These are phyloP conservation scores for Penicillium sp. DNA, from an alignment of 2,329 filamentous ascomycete species.

Conservation along the genomic window DNA sequence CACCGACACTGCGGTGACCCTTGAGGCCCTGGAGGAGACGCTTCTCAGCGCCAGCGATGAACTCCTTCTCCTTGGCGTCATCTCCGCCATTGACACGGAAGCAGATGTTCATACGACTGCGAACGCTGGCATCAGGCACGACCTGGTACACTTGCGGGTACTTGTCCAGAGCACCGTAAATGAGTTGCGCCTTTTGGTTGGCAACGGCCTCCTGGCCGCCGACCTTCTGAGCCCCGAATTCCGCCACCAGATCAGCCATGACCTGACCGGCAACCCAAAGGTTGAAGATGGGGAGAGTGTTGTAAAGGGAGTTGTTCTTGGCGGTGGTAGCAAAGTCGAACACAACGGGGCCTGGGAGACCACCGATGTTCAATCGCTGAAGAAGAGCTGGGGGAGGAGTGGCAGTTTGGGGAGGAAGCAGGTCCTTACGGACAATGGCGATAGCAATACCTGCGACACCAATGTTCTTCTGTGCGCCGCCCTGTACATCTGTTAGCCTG, in stretches of 20 bases:
- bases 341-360: slow-evolving; percentile 65
- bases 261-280: slow-evolving; percentile 90
- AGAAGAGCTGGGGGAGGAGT: slow-evolving; percentile 70
- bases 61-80: slow-evolving; percentile 73
- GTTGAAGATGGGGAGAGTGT: slow-evolving; percentile 92
- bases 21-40: slow-evolving; percentile 76
- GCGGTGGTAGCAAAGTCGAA: slow-evolving; percentile 81
- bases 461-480: slow-evolving; percentile 91
- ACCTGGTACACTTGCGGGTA: slow-evolving; percentile 73
- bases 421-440: slow-evolving; percentile 76
- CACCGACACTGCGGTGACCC: slow-evolving; percentile 83
- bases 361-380: slow-evolving; percentile 72
- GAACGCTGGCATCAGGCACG: slow-evolving; percentile 71
- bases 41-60: slow-evolving; percentile 71
- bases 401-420: slow-evolving; percentile 68
- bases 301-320: slow-evolving; percentile 95
- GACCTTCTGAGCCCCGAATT: slow-evolving; percentile 67
- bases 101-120: slow-evolving; percentile 94
- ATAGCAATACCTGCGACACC: slow-evolving; percentile 85
- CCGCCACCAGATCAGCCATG: slow-evolving; percentile 70
- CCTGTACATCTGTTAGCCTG: slow-evolving; percentile 33
- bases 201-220: slow-evolving; percentile 74
- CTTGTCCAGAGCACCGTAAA: slow-evolving; percentile 77
- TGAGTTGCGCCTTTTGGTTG: slow-evolving; percentile 70
- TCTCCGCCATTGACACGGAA: slow-evolving; percentile 71